These are phyloP conservation scores for Kwoniella europaea DNA, from an alignment of 768 basidiomycete genomes.

Conservation along the genomic window DNA sequence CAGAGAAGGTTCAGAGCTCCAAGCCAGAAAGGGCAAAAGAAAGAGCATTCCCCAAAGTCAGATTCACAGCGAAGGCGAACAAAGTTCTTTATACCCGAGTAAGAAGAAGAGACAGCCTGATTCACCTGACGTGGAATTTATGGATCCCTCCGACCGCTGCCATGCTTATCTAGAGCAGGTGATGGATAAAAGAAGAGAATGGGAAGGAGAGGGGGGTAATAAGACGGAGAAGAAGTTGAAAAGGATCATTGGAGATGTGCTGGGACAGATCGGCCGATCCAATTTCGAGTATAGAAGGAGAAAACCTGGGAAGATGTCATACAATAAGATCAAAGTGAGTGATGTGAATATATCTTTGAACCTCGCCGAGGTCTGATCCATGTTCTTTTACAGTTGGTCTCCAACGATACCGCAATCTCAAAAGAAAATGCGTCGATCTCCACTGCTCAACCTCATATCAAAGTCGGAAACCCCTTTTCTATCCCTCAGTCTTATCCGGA, in stretches of 20 bases:
- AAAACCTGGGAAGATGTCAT: constrained; percentile 25
- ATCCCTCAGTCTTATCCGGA: not conserved
- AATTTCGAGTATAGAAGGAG: constrained; percentile 23
- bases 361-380: not conserved
- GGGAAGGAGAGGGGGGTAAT: constrained; percentile 1
- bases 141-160: not conserved
- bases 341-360: too few relatives aligned
- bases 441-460: too few relatives aligned
- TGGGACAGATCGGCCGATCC: constrained; percentile 31
- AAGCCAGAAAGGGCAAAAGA: constrained; percentile 9
- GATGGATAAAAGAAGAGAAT: not conserved
- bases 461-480: too few relatives aligned
- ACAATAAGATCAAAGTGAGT: constrained; percentile 27
- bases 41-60: not conserved
- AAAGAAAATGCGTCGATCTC: not conserved
- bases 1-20: not conserved
- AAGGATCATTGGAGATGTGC: constrained; percentile 24
- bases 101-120: not conserved
- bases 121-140: not conserved
- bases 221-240: constrained; percentile 18
- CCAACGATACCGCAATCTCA: not conserved
- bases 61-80: not conserved
- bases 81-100: not conserved
- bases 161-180: not conserved
- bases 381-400: not conserved